phyloP scores from a whole-genome alignment of 2,329 filamentous ascomycete species.

The Pseudofabraea citricarpa region DNA sequence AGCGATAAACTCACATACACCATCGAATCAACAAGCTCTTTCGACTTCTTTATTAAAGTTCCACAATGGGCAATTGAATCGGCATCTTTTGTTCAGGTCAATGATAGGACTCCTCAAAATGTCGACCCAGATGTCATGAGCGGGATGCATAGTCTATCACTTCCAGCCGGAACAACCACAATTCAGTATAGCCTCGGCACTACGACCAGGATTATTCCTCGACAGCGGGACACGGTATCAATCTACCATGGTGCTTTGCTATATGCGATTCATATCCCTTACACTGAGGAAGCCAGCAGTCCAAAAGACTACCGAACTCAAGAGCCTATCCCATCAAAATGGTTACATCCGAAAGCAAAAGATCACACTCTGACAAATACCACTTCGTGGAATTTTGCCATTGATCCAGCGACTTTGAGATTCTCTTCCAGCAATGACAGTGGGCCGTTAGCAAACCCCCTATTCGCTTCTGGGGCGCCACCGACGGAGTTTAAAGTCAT shows the following conservation, averaged over 20 bases:
- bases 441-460: conserved; percentile 18
- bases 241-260: conserved; percentile 39
- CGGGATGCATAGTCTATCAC: conserved; percentile 5
- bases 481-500: conserved; percentile 32
- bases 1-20: conserved; percentile 21
- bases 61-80: conserved; percentile 14
- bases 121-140: background rate
- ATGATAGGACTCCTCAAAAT: conserved; percentile 2
- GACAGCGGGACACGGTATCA: conserved; percentile 31
- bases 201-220: conserved; percentile 16
- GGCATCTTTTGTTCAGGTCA: background rate
- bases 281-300: conserved; percentile 17
- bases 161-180: conserved; percentile 8
- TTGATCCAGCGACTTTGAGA: conserved; percentile 30
- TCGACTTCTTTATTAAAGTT: conserved; percentile 20
- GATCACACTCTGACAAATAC: conserved; percentile 33
- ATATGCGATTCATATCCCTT: conserved; percentile 35
- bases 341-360: conserved; percentile 17
- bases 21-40: conserved; percentile 19
- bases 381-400: conserved; percentile 24
- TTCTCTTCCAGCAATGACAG: conserved; percentile 15
- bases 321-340: conserved; percentile 16
- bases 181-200: conserved; percentile 13
- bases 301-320: conserved; percentile 22
- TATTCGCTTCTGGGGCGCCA: conserved; percentile 28